Conservation (phyloP, 768 basidiomycete species). For the Galerina sulciceps region DNA sequence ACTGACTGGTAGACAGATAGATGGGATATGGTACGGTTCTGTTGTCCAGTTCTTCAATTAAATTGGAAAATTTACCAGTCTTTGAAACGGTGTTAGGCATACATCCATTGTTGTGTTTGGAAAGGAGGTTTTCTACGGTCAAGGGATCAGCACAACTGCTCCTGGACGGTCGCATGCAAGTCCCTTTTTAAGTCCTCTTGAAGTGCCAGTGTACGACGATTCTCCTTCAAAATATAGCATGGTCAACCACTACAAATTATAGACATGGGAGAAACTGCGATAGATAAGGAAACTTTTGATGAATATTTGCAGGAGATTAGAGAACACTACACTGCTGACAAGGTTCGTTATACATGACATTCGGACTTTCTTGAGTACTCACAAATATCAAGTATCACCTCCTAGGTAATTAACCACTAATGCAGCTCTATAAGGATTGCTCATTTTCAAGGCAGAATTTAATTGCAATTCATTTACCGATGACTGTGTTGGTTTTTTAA, state of each 20-base stretch:
- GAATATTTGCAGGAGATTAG: constrained; percentile 82
- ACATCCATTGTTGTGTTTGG: constrained; percentile 89
- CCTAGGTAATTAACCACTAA: constrained; percentile 52
- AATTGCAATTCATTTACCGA: constrained; percentile 97
- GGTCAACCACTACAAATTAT: constrained; percentile 72
- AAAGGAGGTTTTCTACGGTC: constrained; percentile 90
- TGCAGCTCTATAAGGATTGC: neutral
- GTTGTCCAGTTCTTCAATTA: neutral
- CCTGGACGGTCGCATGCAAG: constrained; percentile 87
- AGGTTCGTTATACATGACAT: constrained; percentile 49
- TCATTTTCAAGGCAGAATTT: constrained; percentile 59
- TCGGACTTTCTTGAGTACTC: neutral
- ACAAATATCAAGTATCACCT: constrained; percentile 69
- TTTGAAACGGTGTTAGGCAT: constrained; percentile 54
- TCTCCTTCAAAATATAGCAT: constrained; percentile 49
- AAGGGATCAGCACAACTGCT: constrained; percentile 70
- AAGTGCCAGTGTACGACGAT: neutral
- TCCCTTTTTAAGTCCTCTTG: constrained; percentile 9
- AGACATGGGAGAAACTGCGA: constrained; percentile 76
- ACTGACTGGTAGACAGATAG: constrained; percentile 87
- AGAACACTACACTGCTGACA: constrained; percentile 87
- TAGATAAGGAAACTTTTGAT: constrained; percentile 85
- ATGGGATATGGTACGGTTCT: constrained; percentile 81
- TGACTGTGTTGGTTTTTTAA: constrained; percentile 86
- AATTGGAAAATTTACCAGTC: too few relatives aligned